Base-by-base conservation (phyloP, 2,329 filamentous ascomycete genomes). In the Venturia effusa region DNA sequence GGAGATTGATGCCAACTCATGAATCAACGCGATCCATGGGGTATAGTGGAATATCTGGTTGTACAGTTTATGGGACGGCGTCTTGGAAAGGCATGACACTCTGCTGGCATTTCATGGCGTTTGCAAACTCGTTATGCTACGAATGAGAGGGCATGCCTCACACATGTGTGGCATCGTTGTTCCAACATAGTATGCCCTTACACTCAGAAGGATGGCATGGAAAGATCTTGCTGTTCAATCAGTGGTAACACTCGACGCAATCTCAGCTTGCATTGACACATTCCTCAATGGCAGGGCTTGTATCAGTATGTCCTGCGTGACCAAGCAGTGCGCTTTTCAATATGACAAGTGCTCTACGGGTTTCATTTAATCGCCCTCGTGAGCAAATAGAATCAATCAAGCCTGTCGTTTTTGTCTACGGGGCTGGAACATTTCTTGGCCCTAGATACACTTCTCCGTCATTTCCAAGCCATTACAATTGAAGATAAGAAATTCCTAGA, bases 1-100 rank as follows among this genome's bases (percentile, higher is more conserved):
- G 61, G 89, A 93, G 66, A 87, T 91, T 72, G 88, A 90, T 73
- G 83, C 83, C 71, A 88, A 89, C 71, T 87, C 83, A 66, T 88
- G 32, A 64, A 59, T 10, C 19, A 4, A 24, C 2, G 8, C 13
- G 0, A 2, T 27, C 4, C 4, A 27, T 19, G 34, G 3, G 24
- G 34, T 34, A 6, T 11, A 27, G 4, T 40, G 34, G 1, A n/a
- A 22, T 3, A 15, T 6, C 0, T 3, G 59, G 59, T 3, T 60
- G 34, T 60, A 60, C 15, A 41, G 4, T 22, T 40, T 60, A 60
- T 40, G 30, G 59, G 59, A 40, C 17, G 51, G 51, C 30, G 51
- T 57, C 34, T 51, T 34, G 11, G 17, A 8, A 15, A 5, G 51
- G 51, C 51, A 34, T 34, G 17, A 57, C 51, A 32, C n/a, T 24